Evolutionary conservation across 2,329 filamentous ascomycete species (phyloP).

Genomic region (Calonectria fujianensis): DNA sequence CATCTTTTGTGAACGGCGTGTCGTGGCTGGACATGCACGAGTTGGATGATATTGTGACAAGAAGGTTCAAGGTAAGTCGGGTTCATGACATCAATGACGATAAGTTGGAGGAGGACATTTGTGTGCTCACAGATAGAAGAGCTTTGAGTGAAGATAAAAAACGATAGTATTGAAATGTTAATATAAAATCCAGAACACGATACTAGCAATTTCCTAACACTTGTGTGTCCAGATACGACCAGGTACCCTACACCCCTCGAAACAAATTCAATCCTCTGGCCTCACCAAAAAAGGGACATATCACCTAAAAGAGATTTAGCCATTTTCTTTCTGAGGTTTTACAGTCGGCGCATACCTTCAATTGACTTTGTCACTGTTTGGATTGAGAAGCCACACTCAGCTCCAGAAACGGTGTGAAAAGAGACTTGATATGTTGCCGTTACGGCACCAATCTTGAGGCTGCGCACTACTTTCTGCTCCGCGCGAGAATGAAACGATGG

Average conservation of each 20-base stretch:
- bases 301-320: not conserved
- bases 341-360: not conserved
- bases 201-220: not conserved
- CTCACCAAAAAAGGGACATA: not conserved
- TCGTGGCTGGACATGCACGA: not conserved
- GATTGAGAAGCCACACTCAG: not conserved
- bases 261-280: not conserved
- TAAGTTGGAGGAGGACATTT: not conserved
- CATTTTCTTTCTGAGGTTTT: not conserved
- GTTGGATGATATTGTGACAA: not conserved
- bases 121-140: not conserved
- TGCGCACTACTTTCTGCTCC: not conserved
- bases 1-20: not conserved
- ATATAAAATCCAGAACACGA: not conserved
- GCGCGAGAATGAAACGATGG: not conserved
- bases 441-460: not conserved
- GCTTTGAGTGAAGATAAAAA: not conserved
- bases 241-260: not conserved
- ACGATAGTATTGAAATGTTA: not conserved
- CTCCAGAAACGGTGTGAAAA: not conserved
- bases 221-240: not conserved
- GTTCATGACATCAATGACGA: not conserved
- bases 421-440: not conserved
- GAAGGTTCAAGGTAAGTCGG: not conserved
- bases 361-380: not conserved